Evolutionary conservation across 257 asterid species (phyloP), one percentile per base, ranked within the genome.

Genomic region (Thymus mandschuricus): DNA sequence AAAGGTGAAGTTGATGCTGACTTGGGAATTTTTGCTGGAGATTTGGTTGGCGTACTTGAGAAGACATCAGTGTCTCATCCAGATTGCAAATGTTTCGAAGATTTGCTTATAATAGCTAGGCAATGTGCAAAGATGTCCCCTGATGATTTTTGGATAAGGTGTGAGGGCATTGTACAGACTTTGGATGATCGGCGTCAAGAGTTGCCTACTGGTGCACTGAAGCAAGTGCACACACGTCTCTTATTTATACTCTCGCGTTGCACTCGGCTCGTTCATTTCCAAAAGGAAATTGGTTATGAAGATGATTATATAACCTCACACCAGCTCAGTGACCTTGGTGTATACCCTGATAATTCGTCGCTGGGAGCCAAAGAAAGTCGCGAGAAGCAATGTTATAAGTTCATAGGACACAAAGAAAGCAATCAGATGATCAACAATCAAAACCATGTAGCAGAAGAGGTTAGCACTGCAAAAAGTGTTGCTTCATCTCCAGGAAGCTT

Each of bases 171-270:
- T 71, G 99, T 95, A 79, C 98, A 88, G 84, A 84, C 70, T 75
- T 83, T 95, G 68, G 99, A 92, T 80, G 99, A 95, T 65, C 95
- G 88, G 71, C 89, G 99, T 54, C 99, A 92, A 82, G 99, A 92
- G 89, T 82, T 88, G 62, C 87, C 91, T 3, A 73, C 76, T 82
- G 97, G 98, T 59, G 81, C 82, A 41, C 50, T 92, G 69, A 95
- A 87, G 76, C 99, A 95, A 80, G 86, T 82, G 70, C 97, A 89
- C 54, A 92, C 98, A 3, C 99, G 86, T 71, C 92, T 95, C 75
- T 74, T 95, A 74, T 95, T 95, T 77, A 87, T 95, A 70, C 97
- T 95, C 69, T 83, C 96, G 34, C 98, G 98, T 30, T 95, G 99
- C 80, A 86, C 96, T 79, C 84, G 99, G 57, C 95, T 95, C 41